Evolutionary conservation across 148 eudicot genomes (phyloP), one percentile per base, ranked within the genome.

Genomic region (Heliosperma pusillum): DNA sequence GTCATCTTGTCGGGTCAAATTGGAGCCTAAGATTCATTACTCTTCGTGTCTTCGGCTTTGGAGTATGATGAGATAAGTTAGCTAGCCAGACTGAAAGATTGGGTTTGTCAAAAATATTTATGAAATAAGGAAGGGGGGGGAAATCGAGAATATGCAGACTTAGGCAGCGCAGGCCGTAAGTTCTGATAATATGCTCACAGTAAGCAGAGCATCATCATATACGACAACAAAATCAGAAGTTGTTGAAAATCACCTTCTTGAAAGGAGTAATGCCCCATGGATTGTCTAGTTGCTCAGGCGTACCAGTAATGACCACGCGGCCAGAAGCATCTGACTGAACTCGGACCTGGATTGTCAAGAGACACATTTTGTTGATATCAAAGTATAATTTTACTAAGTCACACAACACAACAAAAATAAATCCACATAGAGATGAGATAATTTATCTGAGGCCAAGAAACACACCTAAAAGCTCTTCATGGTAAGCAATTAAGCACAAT

Each of bases 181-280:
- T 17, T 19, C n/a, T 22, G 55, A 36, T 36, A 10, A 10, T 7
- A 36, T 36, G 42, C 42, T 36, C 42, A 36, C 42, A 36, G 42
- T 36, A 36, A 50, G 55, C 16, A 50, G 53, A 47, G 53, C 13
- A 47, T 47, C 53, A 47, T 47, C 2, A 50, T 50, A 50, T 50
- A 13, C 5, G 17, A 50, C 15, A 50, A 12, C 55, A 50, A 50
- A 50, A 50, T 11, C 55, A 50, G 0, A 30, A 74, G 71, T 57
- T 33, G 21, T 42, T 13, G 59, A 6, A 62, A 50, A 9, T 57
- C 63, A 93, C 97, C 97, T 93, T 93, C 79, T 85, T 87, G 78
- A 93, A 93, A 40, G 96, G 87, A 36, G 96, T 89, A 73, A 93
- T 90, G 26, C 97, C 97, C 97, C 97, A 93, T n/a, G 97, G 97